Evolutionary conservation across 2,329 filamentous ascomycete species (phyloP), one percentile per base, ranked within the genome.

Genomic region (Epichloe sylvatica): DNA sequence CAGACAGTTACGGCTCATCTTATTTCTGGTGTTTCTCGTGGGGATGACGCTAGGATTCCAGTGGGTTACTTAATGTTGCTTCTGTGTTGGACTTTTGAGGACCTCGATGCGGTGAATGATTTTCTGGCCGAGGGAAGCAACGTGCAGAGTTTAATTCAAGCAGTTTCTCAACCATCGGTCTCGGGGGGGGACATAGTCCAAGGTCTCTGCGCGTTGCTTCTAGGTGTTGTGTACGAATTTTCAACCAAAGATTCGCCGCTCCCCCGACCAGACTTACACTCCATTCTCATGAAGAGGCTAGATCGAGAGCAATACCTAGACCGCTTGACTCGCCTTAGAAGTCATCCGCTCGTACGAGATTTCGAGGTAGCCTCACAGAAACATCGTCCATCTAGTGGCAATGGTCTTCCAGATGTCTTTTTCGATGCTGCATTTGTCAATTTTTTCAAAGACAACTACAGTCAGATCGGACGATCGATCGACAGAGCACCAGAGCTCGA

Each of bases 181-280:
- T 67, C 75, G 30, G 81, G 81, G 6, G 30, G 81, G 52, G 71
- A 78, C 19, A 70, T 94, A 34, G 74, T 91, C 13, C 84, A 87
- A 55, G 92, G 92, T 2, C 74, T 98, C 12, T 88, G 85, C 62
- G 84, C 89, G 15, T 81, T 89, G 62, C 70, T 98, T 0, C 74
- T 97, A 1, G 92, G 91, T 9, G 83, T 94, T 19, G 76, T 92
- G 4, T 98, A 97, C 63, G 92, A 98, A 60, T 98, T 97, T 61
- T 97, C 91, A 9, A 96, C 91, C 0, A 95, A 94, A 62, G 92
- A 98, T 66, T 97, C 91, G 0, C 88, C 92, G 0, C 83, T 98
- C 47, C 79, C 91, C 5, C 78, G 92, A 53, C 75, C 81, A 23
- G 90, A 84, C 9, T 70, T 98, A 42, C 86, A 94, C 59, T 80